Evolutionary conservation across 805 yeast genomes (phyloP).

Genomic region (Candida multigemmis): DNA sequence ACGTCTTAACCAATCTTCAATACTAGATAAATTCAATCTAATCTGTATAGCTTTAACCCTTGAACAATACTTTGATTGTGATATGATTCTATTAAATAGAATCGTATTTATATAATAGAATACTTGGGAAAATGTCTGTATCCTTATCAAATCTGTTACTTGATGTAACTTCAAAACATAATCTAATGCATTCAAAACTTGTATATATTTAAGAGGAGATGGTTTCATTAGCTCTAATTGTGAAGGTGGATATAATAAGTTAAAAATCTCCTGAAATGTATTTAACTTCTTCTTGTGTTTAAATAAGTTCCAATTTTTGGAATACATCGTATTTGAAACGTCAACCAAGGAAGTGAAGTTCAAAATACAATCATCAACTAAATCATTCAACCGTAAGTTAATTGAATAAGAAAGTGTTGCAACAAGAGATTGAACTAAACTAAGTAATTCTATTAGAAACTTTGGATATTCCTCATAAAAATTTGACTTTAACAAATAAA

Average conservation of each 20-base stretch:
- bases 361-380: conserved; percentile 60
- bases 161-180: conserved; percentile 78
- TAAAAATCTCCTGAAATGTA: conserved; percentile 64
- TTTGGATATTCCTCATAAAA: conserved; percentile 48
- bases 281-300: conserved; percentile 34
- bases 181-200: conserved; percentile 79
- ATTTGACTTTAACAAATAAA: conserved; percentile 61
- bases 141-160: conserved; percentile 68
- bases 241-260: conserved; percentile 79
- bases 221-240: conserved; percentile 74
- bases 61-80: conserved; percentile 61
- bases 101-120: conserved; percentile 69
- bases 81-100: conserved; percentile 64
- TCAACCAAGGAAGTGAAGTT: conserved; percentile 81
- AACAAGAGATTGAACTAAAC: conserved; percentile 48
- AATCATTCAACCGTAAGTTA: conserved; percentile 45
- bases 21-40: conserved; percentile 70
- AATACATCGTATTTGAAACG: conserved; percentile 64
- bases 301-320: conserved; percentile 53
- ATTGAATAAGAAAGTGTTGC: conserved; percentile 62
- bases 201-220: conserved; percentile 79
- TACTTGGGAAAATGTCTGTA: conserved; percentile 71
- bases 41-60: conserved; percentile 86
- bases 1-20: conserved; percentile 89
- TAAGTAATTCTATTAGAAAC: conserved; percentile 56